Evolutionary conservation across 164 flowering plant genomes (phyloP).

Genomic region (Aristolochia fimbriata): DNA sequence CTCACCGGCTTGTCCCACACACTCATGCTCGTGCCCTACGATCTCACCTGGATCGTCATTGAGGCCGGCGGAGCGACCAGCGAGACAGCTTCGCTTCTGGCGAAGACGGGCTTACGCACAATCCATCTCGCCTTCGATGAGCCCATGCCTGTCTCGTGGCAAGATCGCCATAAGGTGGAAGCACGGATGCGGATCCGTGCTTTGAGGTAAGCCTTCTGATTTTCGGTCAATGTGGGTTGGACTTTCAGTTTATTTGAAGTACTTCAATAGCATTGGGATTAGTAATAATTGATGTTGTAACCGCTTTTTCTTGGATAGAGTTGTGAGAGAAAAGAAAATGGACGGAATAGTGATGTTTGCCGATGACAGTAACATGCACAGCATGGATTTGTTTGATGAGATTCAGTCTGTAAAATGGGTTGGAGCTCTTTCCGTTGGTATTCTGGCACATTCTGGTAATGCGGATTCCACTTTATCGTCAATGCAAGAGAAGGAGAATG

Average conservation of each 20-base stretch:
- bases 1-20: constrained; percentile 86
- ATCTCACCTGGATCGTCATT: constrained; percentile 78
- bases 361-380: constrained; percentile 94
- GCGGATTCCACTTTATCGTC: constrained; percentile 7
- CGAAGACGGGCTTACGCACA: constrained; percentile 40
- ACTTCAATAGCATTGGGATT: constrained; percentile 2
- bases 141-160: constrained; percentile 68
- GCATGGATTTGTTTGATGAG: constrained; percentile 93
- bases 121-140: constrained; percentile 57
- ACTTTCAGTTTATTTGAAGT: not conserved
- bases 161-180: constrained; percentile 58
- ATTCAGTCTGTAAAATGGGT: constrained; percentile 77
- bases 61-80: constrained; percentile 83
- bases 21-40: constrained; percentile 77
- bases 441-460: constrained; percentile 56
- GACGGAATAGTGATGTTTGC: constrained; percentile 95
- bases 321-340: constrained; percentile 60
- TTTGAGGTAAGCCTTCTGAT: constrained; percentile 41
- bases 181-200: constrained; percentile 69
- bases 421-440: constrained; percentile 89
- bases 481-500: constrained; percentile 24
- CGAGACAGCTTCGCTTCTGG: constrained; percentile 60
- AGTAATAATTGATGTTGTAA: constrained; percentile 2
- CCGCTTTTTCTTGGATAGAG: constrained; percentile 28
- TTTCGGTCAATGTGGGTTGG: not conserved